A percentile compares a stretch with the other conserved stretches of the same genome.
Conservation (phyloP, 169 alveolate species). For the Eimeria acervulina region DNA sequence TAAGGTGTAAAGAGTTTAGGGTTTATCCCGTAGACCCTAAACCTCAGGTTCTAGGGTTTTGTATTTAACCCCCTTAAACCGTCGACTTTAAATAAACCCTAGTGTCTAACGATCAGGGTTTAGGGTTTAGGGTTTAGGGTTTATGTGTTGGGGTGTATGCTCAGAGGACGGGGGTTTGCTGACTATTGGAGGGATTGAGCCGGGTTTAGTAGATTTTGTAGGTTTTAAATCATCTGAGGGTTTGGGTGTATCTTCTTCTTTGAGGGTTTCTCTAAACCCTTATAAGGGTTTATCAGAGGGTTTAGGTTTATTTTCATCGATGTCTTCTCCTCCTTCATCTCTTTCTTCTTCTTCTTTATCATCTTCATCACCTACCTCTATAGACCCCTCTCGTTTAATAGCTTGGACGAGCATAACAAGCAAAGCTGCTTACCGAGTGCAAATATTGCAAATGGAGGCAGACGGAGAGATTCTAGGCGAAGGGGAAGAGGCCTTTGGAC, state of each 20-base stretch:
- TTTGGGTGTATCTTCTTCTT: neutral
- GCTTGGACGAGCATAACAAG: conserved; percentile 54
- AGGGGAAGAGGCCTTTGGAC: conserved; percentile 41
- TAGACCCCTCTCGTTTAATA: neutral
- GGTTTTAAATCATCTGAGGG: neutral
- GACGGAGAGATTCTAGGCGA: conserved; percentile 66
- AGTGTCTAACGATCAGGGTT: neutral
- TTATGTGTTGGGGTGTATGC: neutral
- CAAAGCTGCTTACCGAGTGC: conserved; percentile 60
- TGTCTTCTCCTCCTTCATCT: neutral
- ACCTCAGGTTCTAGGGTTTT: no score
- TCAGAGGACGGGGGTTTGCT: conserved; percentile 79
- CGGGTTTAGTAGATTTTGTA: neutral
- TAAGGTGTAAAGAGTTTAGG: no score
- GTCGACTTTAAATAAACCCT: no score
- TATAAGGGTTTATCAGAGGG: neutral
- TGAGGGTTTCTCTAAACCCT: conserved; percentile 1
- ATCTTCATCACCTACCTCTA: neutral
- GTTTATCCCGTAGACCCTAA: no score
- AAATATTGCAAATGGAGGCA: conserved; percentile 43
- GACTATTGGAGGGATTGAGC: conserved; percentile 79
- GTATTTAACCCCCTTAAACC: no score
- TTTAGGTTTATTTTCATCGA: neutral
- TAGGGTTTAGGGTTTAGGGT: conserved; percentile 44
- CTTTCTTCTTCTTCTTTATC: neutral